These are phyloP conservation scores for Cinchona pubescens DNA, from an alignment of 257 asterid species.

Conservation along the genomic window DNA sequence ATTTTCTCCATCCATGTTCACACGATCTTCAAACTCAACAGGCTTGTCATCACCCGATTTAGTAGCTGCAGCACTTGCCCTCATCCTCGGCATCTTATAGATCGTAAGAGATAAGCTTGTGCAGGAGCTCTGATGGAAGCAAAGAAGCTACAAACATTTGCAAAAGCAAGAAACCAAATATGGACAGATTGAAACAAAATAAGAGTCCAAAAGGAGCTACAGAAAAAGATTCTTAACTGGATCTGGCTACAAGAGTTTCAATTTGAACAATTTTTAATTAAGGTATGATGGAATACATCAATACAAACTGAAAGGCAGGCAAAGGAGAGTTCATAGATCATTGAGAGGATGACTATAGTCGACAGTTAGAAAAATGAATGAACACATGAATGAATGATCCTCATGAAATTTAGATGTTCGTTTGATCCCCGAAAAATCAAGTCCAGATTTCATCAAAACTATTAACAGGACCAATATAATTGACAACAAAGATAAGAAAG, in stretches of 20 bases:
- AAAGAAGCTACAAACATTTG: slow-evolving; percentile 80
- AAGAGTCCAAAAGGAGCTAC: slow-evolving; percentile 75
- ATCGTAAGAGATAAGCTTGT: slow-evolving; percentile 53
- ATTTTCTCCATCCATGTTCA: slow-evolving; percentile 55
- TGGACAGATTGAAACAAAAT: slow-evolving; percentile 68
- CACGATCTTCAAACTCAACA: slow-evolving; percentile 70
- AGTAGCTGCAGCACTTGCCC: slow-evolving; percentile 52
- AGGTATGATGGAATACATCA: slow-evolving; percentile 48
- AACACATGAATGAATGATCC: slow-evolving; percentile 49
- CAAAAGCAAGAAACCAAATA: slow-evolving; percentile 76
- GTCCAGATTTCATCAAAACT: slow-evolving; percentile 46
- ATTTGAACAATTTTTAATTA: slow-evolving; percentile 40
- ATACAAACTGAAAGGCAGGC: slow-evolving; percentile 63
- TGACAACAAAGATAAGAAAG: slow-evolving; percentile 40
- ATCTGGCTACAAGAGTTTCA: slow-evolving; percentile 63
- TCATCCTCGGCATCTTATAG: slow-evolving; percentile 84
- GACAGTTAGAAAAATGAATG: slow-evolving; percentile 46
- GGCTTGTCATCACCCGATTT: slow-evolving; percentile 58
- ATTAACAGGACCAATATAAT: slow-evolving; percentile 53
- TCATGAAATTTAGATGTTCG: slow-evolving; percentile 51
- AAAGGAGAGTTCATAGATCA: slow-evolving; percentile 49
- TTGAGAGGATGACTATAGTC: slow-evolving; percentile 57
- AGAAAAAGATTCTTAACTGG: slow-evolving; percentile 58
- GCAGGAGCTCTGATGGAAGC: slow-evolving; percentile 69
- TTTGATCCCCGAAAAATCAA: slow-evolving; percentile 38